Evolutionary conservation across 148 eudicot species (phyloP).

Genomic region (Chenopodium suecicum): DNA sequence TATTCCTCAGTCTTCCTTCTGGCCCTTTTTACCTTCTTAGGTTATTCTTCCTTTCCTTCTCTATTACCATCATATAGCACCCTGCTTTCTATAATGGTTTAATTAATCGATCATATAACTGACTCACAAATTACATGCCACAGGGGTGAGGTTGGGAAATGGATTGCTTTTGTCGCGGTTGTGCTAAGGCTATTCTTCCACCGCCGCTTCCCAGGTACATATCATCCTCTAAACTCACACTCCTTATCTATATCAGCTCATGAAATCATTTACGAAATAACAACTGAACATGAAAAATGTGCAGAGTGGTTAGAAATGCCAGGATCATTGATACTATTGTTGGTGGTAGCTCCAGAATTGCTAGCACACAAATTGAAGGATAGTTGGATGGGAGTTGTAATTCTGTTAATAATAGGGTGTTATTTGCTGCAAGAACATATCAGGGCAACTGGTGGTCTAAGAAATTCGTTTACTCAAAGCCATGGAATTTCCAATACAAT

Average conservation of each 20-base stretch:
- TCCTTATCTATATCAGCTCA: too few relatives aligned
- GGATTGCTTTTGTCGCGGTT: conserved; percentile 81
- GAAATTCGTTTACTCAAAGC: conserved; percentile 70
- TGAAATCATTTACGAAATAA: background rate
- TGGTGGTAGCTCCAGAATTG: conserved; percentile 74
- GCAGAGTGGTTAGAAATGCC: conserved; percentile 81
- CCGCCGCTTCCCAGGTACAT: conserved; percentile 72
- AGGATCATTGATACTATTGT: conserved; percentile 64
- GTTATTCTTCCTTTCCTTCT: conserved; percentile 22
- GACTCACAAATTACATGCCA: background rate
- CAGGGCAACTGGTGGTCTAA: conserved; percentile 72
- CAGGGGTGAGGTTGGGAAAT: conserved; percentile 79
- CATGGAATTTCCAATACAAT: conserved; percentile 82
- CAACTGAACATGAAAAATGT: too few relatives aligned
- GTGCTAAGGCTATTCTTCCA: conserved; percentile 82
- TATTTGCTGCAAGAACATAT: conserved; percentile 90
- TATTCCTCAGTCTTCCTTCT: conserved; percentile 74
- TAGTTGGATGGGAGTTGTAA: conserved; percentile 50
- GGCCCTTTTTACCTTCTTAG: conserved; percentile 56
- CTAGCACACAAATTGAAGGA: conserved; percentile 51
- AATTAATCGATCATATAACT: too few relatives aligned
- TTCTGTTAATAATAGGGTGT: conserved; percentile 71
- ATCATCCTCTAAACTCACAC: background rate
- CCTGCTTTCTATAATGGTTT: too few relatives aligned
- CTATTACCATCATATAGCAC: background rate